phyloP scores from a whole-genome alignment of 768 basidiomycete species.

The Thelephora aurantiotincta region DNA sequence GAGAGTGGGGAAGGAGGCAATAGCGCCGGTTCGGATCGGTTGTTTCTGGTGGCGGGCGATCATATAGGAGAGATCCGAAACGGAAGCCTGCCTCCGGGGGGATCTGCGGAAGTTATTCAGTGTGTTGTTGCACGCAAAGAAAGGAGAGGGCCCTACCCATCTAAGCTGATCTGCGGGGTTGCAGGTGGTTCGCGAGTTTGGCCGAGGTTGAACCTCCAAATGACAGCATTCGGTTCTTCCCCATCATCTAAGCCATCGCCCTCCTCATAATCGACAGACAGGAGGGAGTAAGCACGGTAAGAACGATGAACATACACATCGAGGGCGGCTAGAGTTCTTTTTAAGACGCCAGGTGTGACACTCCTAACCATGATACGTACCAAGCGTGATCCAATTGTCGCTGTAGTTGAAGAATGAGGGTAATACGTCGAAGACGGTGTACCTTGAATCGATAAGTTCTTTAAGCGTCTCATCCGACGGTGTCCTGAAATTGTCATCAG shows the following conservation, averaged over 20 bases:
- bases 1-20: constrained; percentile 80
- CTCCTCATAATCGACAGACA: constrained; percentile 91
- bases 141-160: constrained; percentile 22
- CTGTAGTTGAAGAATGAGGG: constrained; percentile 87
- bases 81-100: constrained; percentile 72
- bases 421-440: constrained; percentile 94
- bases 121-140: constrained; percentile 2
- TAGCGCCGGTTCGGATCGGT: constrained; percentile 80
- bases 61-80: constrained; percentile 91
- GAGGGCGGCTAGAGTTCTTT: constrained; percentile 51
- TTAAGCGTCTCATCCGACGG: constrained; percentile 80
- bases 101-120: constrained; percentile 25
- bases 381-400: constrained; percentile 74
- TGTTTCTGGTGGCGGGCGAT: constrained; percentile 79
- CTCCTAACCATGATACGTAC: constrained; percentile 12
- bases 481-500: constrained; percentile 28
- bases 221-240: constrained; percentile 66
- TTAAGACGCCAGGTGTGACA: no score
- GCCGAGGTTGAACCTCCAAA: constrained; percentile 93
- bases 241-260: constrained; percentile 77
- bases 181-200: constrained; percentile 77
- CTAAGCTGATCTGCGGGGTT: constrained; percentile 50
- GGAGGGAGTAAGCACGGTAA: constrained; percentile 84
- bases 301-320: constrained; percentile 95
- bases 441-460: constrained; percentile 91